Evolutionary conservation across 805 yeast genomes (phyloP).

Genomic region (Ogataea pini): DNA sequence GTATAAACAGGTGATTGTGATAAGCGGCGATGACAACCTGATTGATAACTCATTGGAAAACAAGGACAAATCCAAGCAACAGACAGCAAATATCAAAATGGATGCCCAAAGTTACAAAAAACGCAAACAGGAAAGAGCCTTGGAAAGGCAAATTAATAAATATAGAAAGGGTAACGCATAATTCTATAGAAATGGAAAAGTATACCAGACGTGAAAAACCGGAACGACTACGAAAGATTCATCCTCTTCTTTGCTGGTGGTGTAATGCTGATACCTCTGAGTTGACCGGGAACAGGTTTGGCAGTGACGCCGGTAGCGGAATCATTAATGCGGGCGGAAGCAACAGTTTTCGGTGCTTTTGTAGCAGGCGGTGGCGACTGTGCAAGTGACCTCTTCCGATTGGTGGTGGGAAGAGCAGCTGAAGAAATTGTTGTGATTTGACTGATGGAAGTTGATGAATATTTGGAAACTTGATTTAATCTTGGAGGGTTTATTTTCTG

Average conservation of each 20-base stretch:
- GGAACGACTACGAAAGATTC: background rate
- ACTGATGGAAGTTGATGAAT: slow-evolving; percentile 11
- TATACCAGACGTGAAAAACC: background rate
- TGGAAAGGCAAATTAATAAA: slow-evolving; percentile 9
- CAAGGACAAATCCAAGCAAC: slow-evolving; percentile 16
- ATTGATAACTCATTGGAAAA: slow-evolving; percentile 30
- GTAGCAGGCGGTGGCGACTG: too few relatives aligned
- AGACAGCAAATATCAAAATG: slow-evolving; percentile 17
- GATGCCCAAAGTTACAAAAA: slow-evolving; percentile 23
- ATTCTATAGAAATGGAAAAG: background rate
- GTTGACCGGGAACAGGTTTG: background rate
- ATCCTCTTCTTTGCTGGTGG: background rate
- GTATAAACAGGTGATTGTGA: slow-evolving; percentile 70
- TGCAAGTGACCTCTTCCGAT: background rate
- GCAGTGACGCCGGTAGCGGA: slow-evolving; percentile 1
- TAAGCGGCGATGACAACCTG: slow-evolving; percentile 49
- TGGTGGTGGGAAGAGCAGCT: slow-evolving; percentile 10
- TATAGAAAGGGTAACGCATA: slow-evolving; percentile 3
- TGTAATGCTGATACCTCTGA: background rate
- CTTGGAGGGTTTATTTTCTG: slow-evolving; percentile 7
- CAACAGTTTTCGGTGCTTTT: too few relatives aligned
- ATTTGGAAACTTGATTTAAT: slow-evolving; percentile 13
- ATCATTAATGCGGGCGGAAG: background rate
- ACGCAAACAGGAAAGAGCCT: slow-evolving; percentile 15
- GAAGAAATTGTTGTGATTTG: slow-evolving; percentile 18